Evolutionary conservation across 192 early-diverging fungal genomes (phyloP).

Genomic region (Umbelopsis sp.): DNA sequence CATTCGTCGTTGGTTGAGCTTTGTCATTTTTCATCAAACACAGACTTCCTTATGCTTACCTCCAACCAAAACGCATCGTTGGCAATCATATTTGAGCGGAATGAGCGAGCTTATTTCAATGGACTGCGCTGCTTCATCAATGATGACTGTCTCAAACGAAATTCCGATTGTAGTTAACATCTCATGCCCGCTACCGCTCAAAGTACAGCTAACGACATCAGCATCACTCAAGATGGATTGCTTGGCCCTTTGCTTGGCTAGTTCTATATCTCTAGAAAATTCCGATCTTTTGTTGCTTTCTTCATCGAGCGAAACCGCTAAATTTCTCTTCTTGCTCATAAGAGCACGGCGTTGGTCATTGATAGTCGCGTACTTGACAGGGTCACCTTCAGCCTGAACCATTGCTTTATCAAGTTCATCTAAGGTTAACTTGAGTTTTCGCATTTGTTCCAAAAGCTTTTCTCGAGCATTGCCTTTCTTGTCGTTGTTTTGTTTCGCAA

Average conservation of each 20-base stretch:
- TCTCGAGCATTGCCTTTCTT: constrained; percentile 31
- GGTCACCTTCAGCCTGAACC: constrained; percentile 46
- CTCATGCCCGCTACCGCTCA: constrained; percentile 88
- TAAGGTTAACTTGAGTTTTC: constrained; percentile 44
- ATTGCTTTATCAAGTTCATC: constrained; percentile 44
- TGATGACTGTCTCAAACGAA: constrained; percentile 84
- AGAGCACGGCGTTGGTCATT: constrained; percentile 23
- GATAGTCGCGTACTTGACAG: constrained; percentile 17
- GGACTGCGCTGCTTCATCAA: constrained; percentile 96
- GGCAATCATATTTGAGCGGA: constrained; percentile 81
- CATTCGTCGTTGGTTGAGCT: background rate
- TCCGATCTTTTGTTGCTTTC: constrained; percentile 40
- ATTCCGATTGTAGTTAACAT: constrained; percentile 64
- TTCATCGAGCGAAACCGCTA: constrained; percentile 37
- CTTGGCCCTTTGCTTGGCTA: constrained; percentile 55
- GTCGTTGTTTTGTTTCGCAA: constrained; percentile 23
- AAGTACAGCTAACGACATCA: constrained; percentile 84
- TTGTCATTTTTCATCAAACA: background rate
- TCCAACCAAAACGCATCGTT: constrained; percentile 87
- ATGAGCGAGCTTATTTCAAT: constrained; percentile 88
- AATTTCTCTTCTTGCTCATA: constrained; percentile 31
- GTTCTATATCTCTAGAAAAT: constrained; percentile 37
- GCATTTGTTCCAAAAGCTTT: constrained; percentile 39
- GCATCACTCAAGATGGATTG: constrained; percentile 73
- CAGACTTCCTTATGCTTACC: constrained; percentile 41